phyloP scores from a whole-genome alignment of 148 eudicot genomes.

The Rhododendron vialii region DNA sequence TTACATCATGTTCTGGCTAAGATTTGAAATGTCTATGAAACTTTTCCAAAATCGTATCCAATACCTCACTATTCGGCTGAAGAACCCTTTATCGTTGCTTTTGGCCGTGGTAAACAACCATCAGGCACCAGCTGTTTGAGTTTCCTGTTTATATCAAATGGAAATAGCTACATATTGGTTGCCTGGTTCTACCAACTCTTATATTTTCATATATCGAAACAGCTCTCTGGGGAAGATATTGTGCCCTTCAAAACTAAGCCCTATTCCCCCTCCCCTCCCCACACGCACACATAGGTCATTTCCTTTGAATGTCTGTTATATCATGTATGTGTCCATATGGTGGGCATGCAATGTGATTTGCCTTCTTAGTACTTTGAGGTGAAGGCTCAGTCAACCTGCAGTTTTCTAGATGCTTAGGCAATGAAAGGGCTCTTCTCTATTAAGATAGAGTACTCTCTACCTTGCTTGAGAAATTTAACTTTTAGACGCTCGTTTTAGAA shows the following conservation, averaged over 20 bases:
- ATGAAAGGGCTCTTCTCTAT: neutral
- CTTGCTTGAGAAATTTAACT: constrained; percentile 3
- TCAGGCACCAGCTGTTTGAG: neutral
- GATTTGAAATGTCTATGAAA: neutral
- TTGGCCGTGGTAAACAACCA: neutral
- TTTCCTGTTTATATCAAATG: neutral
- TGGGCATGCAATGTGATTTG: neutral
- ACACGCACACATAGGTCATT: neutral
- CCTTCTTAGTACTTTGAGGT: neutral
- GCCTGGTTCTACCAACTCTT: neutral
- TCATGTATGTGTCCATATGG: neutral
- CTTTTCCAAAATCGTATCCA: neutral
- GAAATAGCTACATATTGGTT: neutral
- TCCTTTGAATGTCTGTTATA: neutral
- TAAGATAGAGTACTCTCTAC: neutral
- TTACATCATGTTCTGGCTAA: neutral
- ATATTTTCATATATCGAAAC: neutral
- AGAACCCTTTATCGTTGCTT: neutral
- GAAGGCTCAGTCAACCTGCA: neutral
- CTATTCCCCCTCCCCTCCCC: no score
- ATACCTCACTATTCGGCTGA: neutral
- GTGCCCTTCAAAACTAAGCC: neutral
- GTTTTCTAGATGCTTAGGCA: neutral
- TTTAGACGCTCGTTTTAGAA: neutral
- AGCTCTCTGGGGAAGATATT: neutral